Conservation (phyloP, 1,284 basidiomycete genomes). For the Irpex rosettiformis region DNA sequence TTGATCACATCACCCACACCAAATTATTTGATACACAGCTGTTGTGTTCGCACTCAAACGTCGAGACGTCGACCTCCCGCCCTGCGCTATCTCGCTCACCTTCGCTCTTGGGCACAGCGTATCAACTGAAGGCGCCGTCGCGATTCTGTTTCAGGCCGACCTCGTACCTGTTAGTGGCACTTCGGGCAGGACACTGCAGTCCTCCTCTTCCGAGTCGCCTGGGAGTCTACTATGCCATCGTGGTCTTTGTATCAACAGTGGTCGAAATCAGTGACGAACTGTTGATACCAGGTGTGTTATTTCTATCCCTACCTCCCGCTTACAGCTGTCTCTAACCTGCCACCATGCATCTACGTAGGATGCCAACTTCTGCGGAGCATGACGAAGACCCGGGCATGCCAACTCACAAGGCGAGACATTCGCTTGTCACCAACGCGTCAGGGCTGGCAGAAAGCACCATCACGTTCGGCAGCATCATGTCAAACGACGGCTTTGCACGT, state of each 20-base stretch:
- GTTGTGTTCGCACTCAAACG: background rate
- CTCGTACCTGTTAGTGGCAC: background rate
- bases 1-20: constrained; percentile 3
- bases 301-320: background rate
- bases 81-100: background rate
- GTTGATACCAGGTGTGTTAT: constrained; percentile 10
- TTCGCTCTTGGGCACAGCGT: background rate
- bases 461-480: constrained; percentile 35
- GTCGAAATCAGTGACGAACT: constrained; percentile 9
- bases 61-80: background rate
- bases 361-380: background rate
- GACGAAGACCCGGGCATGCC: constrained; percentile 11
- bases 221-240: constrained; percentile 12
- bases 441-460: constrained; percentile 53
- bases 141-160: background rate
- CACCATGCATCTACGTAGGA: background rate
- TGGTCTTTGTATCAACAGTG: constrained; percentile 1
- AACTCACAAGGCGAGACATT: constrained; percentile 35
- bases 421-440: constrained; percentile 46
- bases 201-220: background rate
- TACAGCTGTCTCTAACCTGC: background rate
- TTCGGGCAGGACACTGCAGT: background rate
- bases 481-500: constrained; percentile 33
- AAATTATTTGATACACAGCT: background rate
- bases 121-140: background rate